phyloP scores from a whole-genome alignment of 2,329 filamentous ascomycete genomes.

The Fusarium tanahbumbuense region DNA sequence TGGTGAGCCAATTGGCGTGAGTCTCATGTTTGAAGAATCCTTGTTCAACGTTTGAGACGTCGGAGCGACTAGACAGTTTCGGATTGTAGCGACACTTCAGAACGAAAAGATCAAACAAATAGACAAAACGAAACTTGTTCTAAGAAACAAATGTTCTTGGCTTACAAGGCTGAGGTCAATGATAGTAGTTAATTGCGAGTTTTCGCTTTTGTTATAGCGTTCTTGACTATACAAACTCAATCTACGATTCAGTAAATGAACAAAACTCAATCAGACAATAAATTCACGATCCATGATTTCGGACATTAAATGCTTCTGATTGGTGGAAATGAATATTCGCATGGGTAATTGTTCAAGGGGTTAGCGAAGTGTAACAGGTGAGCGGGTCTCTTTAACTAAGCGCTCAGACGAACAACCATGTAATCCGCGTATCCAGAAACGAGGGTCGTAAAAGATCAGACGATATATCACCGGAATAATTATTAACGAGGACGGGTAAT shows the following conservation, averaged over 20 bases:
- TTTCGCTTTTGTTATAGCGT: no score
- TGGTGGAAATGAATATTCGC: constrained; percentile 39
- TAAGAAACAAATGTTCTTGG: constrained; percentile 5
- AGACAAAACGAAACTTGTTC: not conserved
- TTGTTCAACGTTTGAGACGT: constrained; percentile 39
- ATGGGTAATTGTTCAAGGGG: constrained; percentile 25
- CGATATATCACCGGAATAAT: constrained; percentile 12
- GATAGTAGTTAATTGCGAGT: accelerated
- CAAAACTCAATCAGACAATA: constrained; percentile 8
- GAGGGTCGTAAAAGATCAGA: constrained; percentile 18
- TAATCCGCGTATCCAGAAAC: not conserved
- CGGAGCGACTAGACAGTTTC: constrained; percentile 31
- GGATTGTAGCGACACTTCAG: not conserved
- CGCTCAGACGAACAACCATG: not conserved
- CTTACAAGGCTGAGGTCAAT: not conserved
- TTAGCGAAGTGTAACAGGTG: constrained; percentile 40
- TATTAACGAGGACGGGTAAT: not conserved
- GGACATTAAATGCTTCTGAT: not conserved
- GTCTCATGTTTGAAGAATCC: constrained; percentile 22
- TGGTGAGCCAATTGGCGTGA: constrained; percentile 4
- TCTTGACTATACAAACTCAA: constrained; percentile 8
- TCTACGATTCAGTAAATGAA: not conserved
- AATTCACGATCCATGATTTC: not conserved
- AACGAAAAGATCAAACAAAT: not conserved
- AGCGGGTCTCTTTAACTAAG: constrained; percentile 25